Base-by-base conservation (phyloP, 2,329 filamentous ascomycete species). In the Claviceps capensis region DNA sequence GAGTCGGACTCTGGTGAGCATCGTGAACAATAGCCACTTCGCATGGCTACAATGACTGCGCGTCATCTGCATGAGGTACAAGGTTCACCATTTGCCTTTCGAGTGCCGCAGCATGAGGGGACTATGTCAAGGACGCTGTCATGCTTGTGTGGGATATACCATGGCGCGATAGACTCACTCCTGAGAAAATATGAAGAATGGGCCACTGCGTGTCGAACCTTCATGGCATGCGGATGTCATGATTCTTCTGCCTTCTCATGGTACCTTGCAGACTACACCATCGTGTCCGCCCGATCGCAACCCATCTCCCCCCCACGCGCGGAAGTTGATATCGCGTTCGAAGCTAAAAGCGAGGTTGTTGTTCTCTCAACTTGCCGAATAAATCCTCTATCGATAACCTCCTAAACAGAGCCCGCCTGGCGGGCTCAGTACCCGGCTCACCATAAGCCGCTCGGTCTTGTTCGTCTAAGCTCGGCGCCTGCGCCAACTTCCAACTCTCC, bases 371-470 rank as follows among this genome's bases (percentile, higher is more conserved):
- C 8, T 30, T 30, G 30, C 65, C 65, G 56, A 76, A 76, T 9
- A 77, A 62, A 53, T 76, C 72, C 37, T 67, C 68, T 41, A 76
- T 56, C 54, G 69, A 73, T 14, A 76, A 58, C 43, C 66, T 67
- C 48, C 69, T 65, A 5, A 71, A 72, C 49, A 73, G 66, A 13
- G 70, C 71, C 53, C 71, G 66, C 63, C 71, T 69, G 3, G 70
- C 71, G 16, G 69, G 69, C 0, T 70, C 70, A 36, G 60, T 65
- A 41, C 69, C 67, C 4, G 48, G 11, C 0, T 69, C 70, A 26
- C 59, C 64, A 38, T 50, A 17, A 1, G 62, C 58, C 0, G 60
- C 61, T n/a, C 63, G 60, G 11, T 58, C 56, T 26, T 30, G 30
- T 30, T 63, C 61, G 16, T 61, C 59, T 16, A 58, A 58, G 1